These are phyloP conservation scores for Zygoascus meyerae DNA, from an alignment of 1,139 yeast species.

Conservation along the genomic window DNA sequence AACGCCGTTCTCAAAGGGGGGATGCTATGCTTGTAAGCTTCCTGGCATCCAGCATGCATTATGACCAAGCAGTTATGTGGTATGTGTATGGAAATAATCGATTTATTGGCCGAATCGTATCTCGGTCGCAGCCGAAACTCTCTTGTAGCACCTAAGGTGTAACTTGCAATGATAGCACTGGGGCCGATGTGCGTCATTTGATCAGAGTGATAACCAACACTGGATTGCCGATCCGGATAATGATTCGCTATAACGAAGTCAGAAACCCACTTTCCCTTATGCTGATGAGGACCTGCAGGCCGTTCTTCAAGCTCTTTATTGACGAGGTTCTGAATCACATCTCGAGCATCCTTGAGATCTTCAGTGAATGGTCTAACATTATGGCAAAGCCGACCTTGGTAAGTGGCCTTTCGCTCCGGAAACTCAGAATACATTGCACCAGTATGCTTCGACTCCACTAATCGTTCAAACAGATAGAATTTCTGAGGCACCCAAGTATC, in stretches of 20 bases:
- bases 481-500: constrained; percentile 36
- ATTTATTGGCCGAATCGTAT: constrained; percentile 26
- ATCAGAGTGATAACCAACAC: constrained; percentile 71
- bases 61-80: constrained; percentile 61
- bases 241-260: constrained; percentile 52
- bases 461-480: constrained; percentile 57
- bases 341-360: constrained; percentile 39
- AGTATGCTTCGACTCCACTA: constrained; percentile 51
- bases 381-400: constrained; percentile 37
- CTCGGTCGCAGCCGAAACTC: constrained; percentile 49
- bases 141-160: constrained; percentile 62
- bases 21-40: constrained; percentile 57
- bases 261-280: constrained; percentile 43
- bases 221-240: constrained; percentile 44
- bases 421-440: constrained; percentile 39
- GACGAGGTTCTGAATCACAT: constrained; percentile 41
- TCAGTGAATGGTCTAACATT: constrained; percentile 35
- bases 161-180: constrained; percentile 55
- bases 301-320: constrained; percentile 35
- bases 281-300: constrained; percentile 31
- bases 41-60: constrained; percentile 77
- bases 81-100: constrained; percentile 46
- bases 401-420: constrained; percentile 30
- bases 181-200: constrained; percentile 67
- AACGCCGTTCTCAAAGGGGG: constrained; percentile 34